These are phyloP conservation scores for Trichoderma afroharzianum DNA, from an alignment of 2,329 filamentous ascomycete genomes.

Conservation along the genomic window DNA sequence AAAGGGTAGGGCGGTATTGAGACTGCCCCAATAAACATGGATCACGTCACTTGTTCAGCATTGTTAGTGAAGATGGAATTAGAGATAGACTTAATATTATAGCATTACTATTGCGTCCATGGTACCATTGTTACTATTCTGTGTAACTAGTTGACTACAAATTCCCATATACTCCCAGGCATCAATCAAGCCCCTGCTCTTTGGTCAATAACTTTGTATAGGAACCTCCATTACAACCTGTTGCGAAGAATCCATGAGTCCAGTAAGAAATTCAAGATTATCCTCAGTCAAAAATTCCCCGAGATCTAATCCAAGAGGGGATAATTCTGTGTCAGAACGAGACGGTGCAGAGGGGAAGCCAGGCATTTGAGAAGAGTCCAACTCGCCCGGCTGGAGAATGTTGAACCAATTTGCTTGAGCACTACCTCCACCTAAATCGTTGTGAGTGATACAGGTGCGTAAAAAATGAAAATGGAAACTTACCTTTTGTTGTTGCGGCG, in stretches of 20 bases:
- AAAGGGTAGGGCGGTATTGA: neutral
- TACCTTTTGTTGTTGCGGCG: constrained; percentile 4
- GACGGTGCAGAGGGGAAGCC: neutral
- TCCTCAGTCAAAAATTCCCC: constrained; percentile 9
- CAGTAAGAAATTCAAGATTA: neutral
- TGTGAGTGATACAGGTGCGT: neutral
- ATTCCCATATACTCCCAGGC: neutral
- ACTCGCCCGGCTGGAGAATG: neutral
- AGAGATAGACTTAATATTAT: neutral
- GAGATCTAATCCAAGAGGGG: neutral
- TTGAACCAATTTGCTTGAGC: neutral
- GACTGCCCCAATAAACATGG: neutral
- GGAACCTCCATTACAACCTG: constrained; percentile 1
- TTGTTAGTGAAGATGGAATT: neutral
- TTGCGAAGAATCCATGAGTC: neutral
- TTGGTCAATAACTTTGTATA: neutral
- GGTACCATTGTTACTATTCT: too few species aligned
- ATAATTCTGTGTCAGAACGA: neutral
- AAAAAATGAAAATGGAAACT: neutral
- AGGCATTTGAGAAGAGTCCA: neutral
- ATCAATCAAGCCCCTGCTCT: neutral
- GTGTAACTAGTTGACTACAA: neutral
- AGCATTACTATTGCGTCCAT: neutral
- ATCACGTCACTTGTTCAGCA: neutral
- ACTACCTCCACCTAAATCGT: neutral